Evolutionary conservation across 768 basidiomycete species (phyloP), one percentile per base, ranked within the genome.

Genomic region (Trametes elegans): DNA sequence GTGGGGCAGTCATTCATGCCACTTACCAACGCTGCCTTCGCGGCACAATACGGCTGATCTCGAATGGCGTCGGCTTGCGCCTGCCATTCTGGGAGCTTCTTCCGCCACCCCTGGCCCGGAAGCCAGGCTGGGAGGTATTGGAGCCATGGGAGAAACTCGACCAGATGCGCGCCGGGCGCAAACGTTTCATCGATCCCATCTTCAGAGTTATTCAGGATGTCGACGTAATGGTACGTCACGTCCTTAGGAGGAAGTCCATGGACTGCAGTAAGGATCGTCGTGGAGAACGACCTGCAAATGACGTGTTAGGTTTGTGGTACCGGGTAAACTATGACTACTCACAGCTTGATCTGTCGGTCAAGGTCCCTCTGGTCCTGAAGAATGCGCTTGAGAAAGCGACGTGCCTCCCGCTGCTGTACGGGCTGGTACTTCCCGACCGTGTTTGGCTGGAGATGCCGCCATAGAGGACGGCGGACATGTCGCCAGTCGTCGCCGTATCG

Each of bases 71-170:
- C 75, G 65, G 85, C 77, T 67, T 75, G 76, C 23, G 70, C 74
- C 64, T 79, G 85, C 85, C 85, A 87, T 7, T 58, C 64, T 11
- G 54, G 67, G 2, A 84, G 82, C 53, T 82, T 83, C 8, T 70
- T 68, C 63, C 81, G 79, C 69, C 89, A 89, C 1, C 75, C 76
- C 3, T 80, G 76, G 5, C 85, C 84, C 24, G 88, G 88, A 42
- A 81, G 70, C 83, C 84, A 88, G 34, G 64, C 63, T 0, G 88
- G 88, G 26, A 88, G 61, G 59, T 79, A 64, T 61, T 75, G 51
- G 1, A 53, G 42, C 42, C 42, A 44, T 3, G 42, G 42, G 7
- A 45, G 6, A 13, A 28, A 45, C 14, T 36, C 34, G 8, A 44
- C 34, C 13, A 44, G n/a, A 29, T 18, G 28, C 10, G 34, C 36